Conservation (phyloP, 2,329 filamentous ascomycete species). For the Verticillium albo-atrum region DNA sequence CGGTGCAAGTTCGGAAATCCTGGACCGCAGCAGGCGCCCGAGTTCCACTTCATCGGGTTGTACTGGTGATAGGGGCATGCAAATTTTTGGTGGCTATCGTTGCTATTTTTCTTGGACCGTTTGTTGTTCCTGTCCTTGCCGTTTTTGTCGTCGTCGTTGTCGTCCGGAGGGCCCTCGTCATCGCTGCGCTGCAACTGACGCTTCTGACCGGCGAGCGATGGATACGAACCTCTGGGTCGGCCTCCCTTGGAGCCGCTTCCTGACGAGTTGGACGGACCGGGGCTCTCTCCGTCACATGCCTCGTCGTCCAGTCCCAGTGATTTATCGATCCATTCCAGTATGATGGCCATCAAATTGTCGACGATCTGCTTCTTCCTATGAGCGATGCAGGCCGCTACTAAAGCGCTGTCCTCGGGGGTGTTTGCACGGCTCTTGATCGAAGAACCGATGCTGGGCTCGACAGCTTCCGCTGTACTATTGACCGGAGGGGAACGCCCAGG, state of each 20-base stretch:
- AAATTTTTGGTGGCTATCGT: slow-evolving; percentile 9
- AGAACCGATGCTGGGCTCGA: not conserved
- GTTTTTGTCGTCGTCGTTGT: not conserved
- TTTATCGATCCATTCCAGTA: slow-evolving; percentile 5
- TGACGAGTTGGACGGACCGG: not conserved
- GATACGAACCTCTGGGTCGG: not conserved
- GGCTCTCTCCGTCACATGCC: not conserved
- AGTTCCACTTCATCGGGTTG: slow-evolving; percentile 27
- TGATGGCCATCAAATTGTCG: slow-evolving; percentile 7
- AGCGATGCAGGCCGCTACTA: not conserved
- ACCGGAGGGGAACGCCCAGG: not conserved
- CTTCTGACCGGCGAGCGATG: not conserved
- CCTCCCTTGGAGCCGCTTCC: not conserved
- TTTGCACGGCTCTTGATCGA: not conserved
- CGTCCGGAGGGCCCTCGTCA: not conserved
- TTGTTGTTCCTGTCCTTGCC: slow-evolving; percentile 2
- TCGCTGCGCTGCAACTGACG: not conserved
- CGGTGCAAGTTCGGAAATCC: slow-evolving; percentile 33
- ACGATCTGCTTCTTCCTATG: not conserved
- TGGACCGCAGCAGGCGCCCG: slow-evolving; percentile 28
- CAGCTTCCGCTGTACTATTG: not conserved
- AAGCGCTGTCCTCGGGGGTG: not conserved
- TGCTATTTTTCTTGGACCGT: slow-evolving; percentile 2
- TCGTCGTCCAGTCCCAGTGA: slow-evolving; percentile 1
- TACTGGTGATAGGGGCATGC: slow-evolving; percentile 37